These are phyloP conservation scores for Colletotrichum kahawae DNA, from an alignment of 2,329 filamentous ascomycete genomes.

Conservation along the genomic window DNA sequence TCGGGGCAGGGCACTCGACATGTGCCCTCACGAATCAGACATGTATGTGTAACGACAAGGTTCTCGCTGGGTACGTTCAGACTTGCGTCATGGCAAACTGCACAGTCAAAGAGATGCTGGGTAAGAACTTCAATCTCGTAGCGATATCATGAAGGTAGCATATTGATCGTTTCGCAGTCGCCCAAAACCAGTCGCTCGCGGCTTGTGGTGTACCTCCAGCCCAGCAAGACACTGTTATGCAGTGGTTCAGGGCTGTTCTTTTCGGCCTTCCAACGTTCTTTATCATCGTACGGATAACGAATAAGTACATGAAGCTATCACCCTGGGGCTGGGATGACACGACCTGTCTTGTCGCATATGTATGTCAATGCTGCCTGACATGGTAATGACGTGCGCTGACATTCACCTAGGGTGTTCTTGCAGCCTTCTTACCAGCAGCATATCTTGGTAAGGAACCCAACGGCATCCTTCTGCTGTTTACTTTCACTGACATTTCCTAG, in stretches of 20 bases:
- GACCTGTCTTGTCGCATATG: slow-evolving; percentile 11
- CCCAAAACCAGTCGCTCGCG: background rate
- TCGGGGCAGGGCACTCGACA: background rate
- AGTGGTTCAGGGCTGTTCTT: background rate
- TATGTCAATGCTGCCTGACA: background rate
- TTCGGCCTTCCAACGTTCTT: slow-evolving; percentile 5
- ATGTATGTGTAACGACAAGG: slow-evolving; percentile 11
- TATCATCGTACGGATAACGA: background rate
- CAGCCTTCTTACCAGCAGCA: background rate
- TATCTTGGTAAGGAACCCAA: background rate
- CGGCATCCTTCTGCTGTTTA: background rate
- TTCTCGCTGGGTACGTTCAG: background rate
- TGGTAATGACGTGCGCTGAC: background rate
- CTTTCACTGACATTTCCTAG: background rate
- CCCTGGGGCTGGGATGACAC: slow-evolving; percentile 12
- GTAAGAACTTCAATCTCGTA: background rate
- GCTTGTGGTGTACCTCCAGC: slow-evolving; percentile 2
- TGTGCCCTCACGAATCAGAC: slow-evolving; percentile 3
- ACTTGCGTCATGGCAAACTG: slow-evolving; percentile 5
- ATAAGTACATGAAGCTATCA: slow-evolving; percentile 16
- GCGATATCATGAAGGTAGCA: background rate
- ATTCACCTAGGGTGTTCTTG: background rate
- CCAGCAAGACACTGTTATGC: background rate
- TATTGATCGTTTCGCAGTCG: background rate
- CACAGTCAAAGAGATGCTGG: slow-evolving; percentile 11